A percentile compares a stretch with the other conserved stretches of the same genome.
Conservation (phyloP, 345 rosid genomes). For the Abelmoschus esculentus region DNA sequence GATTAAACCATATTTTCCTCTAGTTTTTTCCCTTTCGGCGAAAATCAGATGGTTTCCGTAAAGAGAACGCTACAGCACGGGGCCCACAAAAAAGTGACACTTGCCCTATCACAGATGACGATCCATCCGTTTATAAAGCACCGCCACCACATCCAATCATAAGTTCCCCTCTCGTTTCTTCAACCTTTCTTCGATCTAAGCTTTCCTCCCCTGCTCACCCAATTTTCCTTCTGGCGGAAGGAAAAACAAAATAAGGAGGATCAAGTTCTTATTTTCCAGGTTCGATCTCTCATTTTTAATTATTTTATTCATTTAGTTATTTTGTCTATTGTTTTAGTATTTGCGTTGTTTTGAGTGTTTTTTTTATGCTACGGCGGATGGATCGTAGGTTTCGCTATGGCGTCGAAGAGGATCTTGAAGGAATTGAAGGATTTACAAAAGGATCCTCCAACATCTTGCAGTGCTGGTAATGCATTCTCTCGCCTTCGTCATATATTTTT, state of each 20-base stretch:
- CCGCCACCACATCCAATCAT: slow-evolving; percentile 21
- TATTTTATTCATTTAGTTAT: not conserved
- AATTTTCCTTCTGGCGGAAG: not conserved
- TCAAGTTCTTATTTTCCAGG: slow-evolving; percentile 9
- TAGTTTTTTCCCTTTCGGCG: no score
- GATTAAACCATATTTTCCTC: no score
- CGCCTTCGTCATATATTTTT: not conserved
- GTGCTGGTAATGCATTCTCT: slow-evolving; percentile 41
- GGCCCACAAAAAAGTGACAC: slow-evolving; percentile 18
- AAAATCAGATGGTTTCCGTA: slow-evolving; percentile 13
- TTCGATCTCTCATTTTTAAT: slow-evolving; percentile 3
- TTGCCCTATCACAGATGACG: slow-evolving; percentile 12
- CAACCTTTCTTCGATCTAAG: slow-evolving; percentile 12
- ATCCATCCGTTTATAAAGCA: slow-evolving; percentile 16
- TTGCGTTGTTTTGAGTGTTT: not conserved
- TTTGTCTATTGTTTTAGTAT: not conserved
- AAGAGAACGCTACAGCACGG: slow-evolving; percentile 26
- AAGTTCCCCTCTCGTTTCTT: not conserved
- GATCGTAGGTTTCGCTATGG: slow-evolving; percentile 45
- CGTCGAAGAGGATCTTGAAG: slow-evolving; percentile 81
- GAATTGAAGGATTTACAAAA: slow-evolving; percentile 79
- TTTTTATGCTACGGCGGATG: not conserved
- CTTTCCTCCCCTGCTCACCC: not conserved
- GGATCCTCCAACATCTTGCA: slow-evolving; percentile 79
- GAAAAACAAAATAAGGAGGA: slow-evolving; percentile 4